A percentile compares a stretch with the other conserved stretches of the same genome.
Conservation (phyloP, 208 protist species). For the Crithidia sp. region DNA sequence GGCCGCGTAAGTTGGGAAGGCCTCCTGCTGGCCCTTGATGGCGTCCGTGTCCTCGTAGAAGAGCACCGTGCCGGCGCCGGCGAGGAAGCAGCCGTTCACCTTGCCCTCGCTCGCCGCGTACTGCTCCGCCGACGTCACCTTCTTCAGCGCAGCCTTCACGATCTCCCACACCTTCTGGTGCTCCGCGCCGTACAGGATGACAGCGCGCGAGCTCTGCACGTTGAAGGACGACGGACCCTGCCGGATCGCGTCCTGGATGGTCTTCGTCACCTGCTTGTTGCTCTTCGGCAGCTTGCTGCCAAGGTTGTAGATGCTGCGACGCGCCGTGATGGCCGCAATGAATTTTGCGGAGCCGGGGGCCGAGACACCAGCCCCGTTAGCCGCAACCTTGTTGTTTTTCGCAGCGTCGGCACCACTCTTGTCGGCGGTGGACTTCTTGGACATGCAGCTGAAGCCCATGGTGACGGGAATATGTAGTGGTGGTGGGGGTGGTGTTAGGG, state of each 20-base stretch:
- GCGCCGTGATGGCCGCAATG: slow-evolving; percentile 24
- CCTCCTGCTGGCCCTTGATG: slow-evolving; percentile 45
- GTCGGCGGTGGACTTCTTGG: slow-evolving; percentile 18
- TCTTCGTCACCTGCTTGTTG: slow-evolving; percentile 31
- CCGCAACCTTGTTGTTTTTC: not conserved
- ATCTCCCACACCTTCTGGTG: slow-evolving; percentile 62
- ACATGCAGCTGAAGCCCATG: slow-evolving; percentile 19
- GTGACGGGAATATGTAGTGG: not conserved
- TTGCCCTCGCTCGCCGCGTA: slow-evolving; percentile 38
- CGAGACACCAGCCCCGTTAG: not conserved
- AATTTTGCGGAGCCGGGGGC: not conserved
- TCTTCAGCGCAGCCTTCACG: slow-evolving; percentile 42
- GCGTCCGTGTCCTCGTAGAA: slow-evolving; percentile 54
- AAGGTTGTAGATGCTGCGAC: slow-evolving; percentile 54
- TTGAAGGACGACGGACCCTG: slow-evolving; percentile 59
- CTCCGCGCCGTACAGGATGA: slow-evolving; percentile 59
- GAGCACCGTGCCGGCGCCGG: slow-evolving; percentile 56
- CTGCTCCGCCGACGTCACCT: slow-evolving; percentile 34
- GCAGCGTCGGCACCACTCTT: not conserved
- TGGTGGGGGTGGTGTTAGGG: not conserved
- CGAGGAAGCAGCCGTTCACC: slow-evolving; percentile 50
- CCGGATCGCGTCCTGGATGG: slow-evolving; percentile 43
- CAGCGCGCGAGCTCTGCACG: slow-evolving; percentile 49
- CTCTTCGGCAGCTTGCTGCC: slow-evolving; percentile 43
- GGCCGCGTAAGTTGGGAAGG: slow-evolving; percentile 47